Evolutionary conservation across 371 early-diverging fungal species (phyloP), one percentile per base, ranked within the genome.

Genomic region (Capniomyces stellatus): DNA sequence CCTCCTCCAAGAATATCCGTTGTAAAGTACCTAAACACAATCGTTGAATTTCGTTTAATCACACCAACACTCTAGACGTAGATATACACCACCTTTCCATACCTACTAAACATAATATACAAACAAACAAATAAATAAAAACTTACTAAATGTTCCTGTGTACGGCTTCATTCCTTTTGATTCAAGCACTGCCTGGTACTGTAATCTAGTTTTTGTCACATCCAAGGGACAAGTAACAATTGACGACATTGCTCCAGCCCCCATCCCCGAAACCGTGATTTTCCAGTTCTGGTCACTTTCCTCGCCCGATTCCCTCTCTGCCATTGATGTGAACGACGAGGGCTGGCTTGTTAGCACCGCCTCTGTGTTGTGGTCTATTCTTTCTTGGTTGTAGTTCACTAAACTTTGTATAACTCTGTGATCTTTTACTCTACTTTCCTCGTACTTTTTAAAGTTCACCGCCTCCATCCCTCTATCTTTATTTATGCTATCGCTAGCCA

Each of bases 161-260:
- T 79, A 76, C 28, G 62, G 64, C 1, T 51, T 31, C 49, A 54
- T 23, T 24, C 50, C 48, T 21, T 47, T 30, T 21, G 43, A 56
- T 27, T 47, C 51, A 55, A 54, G 55, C 23, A 59, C 54, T 23
- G 64, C 67, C 56, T 92, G 89, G 63, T 92, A 91, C 67, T 96
- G 97, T 52, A 94, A 71, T 28, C 93, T 75, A 15, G 92, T 87
- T 61, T 96, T 96, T 42, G 88, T 85, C 18, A 96, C 92, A 69
- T 96, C 97, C 25, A 96, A 71, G 3, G 97, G 97, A 62, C 87
- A 85, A 12, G 89, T 87, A 15, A 88, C 76, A 19, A 89, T 71
- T 3, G 89, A 78, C 21, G 89, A 79, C 22, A 85, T 79, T 52
- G 77, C 71, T 43, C 89, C 91, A 28, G 89, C 87, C 46, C 82